Percentiles rank a stretch among this genome's conserved stretches.
These are phyloP conservation scores for Fagopyrum tataricum DNA, from an alignment of 148 eudicot species.

Conservation along the genomic window DNA sequence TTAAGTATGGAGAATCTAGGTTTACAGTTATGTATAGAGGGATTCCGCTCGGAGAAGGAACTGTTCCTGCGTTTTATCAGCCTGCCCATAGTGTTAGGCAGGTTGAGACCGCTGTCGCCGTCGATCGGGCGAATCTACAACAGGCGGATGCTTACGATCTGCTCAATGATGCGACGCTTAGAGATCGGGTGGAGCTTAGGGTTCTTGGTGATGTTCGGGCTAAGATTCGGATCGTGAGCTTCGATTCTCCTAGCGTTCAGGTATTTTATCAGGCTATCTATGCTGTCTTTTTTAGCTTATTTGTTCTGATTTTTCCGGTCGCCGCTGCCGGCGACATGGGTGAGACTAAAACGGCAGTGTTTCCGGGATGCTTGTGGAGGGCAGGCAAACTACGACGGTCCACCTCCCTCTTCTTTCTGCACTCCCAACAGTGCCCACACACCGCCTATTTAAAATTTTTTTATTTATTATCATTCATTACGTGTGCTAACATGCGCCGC, in stretches of 20 bases:
- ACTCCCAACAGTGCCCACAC: slow-evolving; percentile 7
- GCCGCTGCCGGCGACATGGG: neutral
- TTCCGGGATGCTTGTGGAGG: neutral
- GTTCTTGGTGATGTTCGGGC: slow-evolving; percentile 87
- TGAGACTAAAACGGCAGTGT: slow-evolving; percentile 6
- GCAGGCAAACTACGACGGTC: neutral
- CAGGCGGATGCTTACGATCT: slow-evolving; percentile 73
- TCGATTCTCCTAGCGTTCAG: slow-evolving; percentile 84
- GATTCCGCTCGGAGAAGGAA: slow-evolving; percentile 67
- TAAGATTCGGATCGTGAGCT: slow-evolving; percentile 63
- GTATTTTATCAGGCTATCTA: slow-evolving; percentile 17
- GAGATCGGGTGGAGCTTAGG: slow-evolving; percentile 81
- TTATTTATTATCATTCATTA: neutral
- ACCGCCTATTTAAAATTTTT: neutral
- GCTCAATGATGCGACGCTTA: slow-evolving; percentile 55
- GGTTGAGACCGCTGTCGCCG: slow-evolving; percentile 48
- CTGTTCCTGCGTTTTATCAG: slow-evolving; percentile 68
- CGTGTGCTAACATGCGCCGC: neutral
- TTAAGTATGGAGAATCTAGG: slow-evolving; percentile 68
- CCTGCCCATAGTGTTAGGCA: slow-evolving; percentile 67
- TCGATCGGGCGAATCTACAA: slow-evolving; percentile 63
- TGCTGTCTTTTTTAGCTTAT: neutral
- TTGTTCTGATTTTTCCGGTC: neutral
- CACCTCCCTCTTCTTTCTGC: neutral
- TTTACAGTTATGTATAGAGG: slow-evolving; percentile 86